Base-by-base conservation (phyloP, 352 stramenopile species). In the Globisporangium canariense region DNA sequence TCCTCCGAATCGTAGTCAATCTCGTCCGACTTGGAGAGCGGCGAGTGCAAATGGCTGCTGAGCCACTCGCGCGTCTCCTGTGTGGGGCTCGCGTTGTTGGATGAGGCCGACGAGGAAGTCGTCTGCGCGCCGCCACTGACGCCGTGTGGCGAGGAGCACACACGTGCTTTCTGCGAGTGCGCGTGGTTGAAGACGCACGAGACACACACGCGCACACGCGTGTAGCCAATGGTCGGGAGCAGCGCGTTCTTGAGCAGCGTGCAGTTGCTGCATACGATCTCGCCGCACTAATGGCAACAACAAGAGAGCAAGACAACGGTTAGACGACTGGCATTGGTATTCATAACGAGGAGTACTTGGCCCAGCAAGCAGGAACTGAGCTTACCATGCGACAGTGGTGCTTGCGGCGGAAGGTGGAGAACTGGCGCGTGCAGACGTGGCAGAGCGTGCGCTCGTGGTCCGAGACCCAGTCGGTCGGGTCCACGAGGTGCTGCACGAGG, bases 381-480 rank as follows among this genome's bases (percentile, higher is more conserved):
- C 72, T 34, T 67, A 89, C 80, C 82, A 93, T 93, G 61, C 86
- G 82, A 69, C 86, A 94, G 72, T 94, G 86, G 72, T 94, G 86
- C 69, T 94, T 94, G 70, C 86, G 86, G 43, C 83, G 83, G 66
- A 94, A 94, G 16, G 83, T 85, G 60, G 77, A 79, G 47, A 94
- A 94, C 20, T 74, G 71, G 49, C 86, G 82, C 49, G 82, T 90
- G 73, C 86, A 94, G 30, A 94, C 86, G 58, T 83, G 75, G 73
- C 86, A 94, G 34, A 90, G 66, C 14, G 73, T 74, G 41, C 83
- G 83, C 43, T 91, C 81, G 53, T 82, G 73, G 73, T 93, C 83
- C 28, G 74, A 69, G 63, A 94, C 86, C 83, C 83, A 93, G 74
- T 94, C 75, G 16, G 75, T 70, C 9, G 82, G 79, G 68, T 92